Evolutionary conservation across 768 basidiomycete species (phyloP), one percentile per base, ranked within the genome.

Genomic region (Lepiota brunneoincarnata): DNA sequence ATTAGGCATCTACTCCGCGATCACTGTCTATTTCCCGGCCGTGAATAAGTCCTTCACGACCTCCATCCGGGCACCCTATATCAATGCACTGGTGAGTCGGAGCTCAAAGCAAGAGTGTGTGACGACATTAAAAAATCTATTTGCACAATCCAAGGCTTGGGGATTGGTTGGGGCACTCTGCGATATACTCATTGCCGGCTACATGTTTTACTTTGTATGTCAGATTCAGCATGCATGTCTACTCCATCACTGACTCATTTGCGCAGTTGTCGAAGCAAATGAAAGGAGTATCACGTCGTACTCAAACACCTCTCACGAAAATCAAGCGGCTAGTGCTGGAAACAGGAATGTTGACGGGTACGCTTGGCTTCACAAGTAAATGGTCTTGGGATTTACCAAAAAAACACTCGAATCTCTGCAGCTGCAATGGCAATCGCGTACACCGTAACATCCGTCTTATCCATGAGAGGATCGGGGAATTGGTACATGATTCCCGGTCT

Each of bases 401-500:
- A 14, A 28, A 4, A 21, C 42, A 44, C 11, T 4, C 3, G 26
- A 14, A 15, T 3, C 21, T 26, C n/a, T 5, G 24, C 21, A 44
- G 43, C 43, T 14, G 15, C 28, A 21, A 15, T 24, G 23, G 20
- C 20, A 3, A 44, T 44, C 23, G 11, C 43, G 24, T 44, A 44
- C 21, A 26, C 28, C 23, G 23, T 44, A 14, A 23, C 23, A 23
- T 24, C 43, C 9, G 11, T 2, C 26, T 28, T 28, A 28, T 7
- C 26, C 28, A 21, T 12, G n/a, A n/a, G n/a, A 46, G 11, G 7
- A 20, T 12, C 17, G 9, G 26, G 26, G 26, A 28, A 28, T 31
- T 31, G 26, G 45, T 53, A 26, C 14, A 45, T 39, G 42, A 31
- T 53, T 26, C 51, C 43, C 7, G 51, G 51, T 18, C 44, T 46